phyloP scores from a whole-genome alignment of 306 rosid species.

The Lotus japonicus region DNA sequence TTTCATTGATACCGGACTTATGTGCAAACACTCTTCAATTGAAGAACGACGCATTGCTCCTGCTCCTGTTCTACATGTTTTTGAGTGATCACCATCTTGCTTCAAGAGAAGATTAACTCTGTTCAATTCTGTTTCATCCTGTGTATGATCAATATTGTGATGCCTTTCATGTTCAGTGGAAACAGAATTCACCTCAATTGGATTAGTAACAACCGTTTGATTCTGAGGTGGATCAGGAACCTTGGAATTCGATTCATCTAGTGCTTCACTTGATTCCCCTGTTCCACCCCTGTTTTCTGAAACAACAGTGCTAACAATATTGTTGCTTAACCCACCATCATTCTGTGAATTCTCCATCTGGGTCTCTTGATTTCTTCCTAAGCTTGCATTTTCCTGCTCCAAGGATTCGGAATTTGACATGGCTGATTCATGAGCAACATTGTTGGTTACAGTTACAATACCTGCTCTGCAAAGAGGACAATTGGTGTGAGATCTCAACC shows the following conservation, averaged over 20 bases:
- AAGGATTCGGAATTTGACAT: slow-evolving; percentile 1
- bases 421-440: neutral
- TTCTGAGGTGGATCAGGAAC: neutral
- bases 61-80: neutral
- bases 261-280: slow-evolving; percentile 30
- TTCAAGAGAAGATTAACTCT: neutral
- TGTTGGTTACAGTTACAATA: slow-evolving; percentile 20
- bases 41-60: slow-evolving; percentile 29
- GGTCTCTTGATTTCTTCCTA: slow-evolving; percentile 26
- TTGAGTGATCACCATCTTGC: slow-evolving; percentile 1
- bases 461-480: slow-evolving; percentile 68
- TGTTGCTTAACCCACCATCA: slow-evolving; percentile 19
- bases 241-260: slow-evolving; percentile 16
- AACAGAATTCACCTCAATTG: neutral
- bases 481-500: slow-evolving; percentile 68
- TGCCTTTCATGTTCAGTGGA: neutral
- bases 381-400: slow-evolving; percentile 21
- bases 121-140: neutral
- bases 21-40: slow-evolving; percentile 33
- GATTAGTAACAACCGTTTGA: neutral
- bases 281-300: slow-evolving; percentile 20
- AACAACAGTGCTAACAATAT: neutral
- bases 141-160: neutral
- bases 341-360: slow-evolving; percentile 22
- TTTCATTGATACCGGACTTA: slow-evolving; percentile 59